phyloP scores from a whole-genome alignment of 139 green algal species.

The Picochlorum costavermella region DNA sequence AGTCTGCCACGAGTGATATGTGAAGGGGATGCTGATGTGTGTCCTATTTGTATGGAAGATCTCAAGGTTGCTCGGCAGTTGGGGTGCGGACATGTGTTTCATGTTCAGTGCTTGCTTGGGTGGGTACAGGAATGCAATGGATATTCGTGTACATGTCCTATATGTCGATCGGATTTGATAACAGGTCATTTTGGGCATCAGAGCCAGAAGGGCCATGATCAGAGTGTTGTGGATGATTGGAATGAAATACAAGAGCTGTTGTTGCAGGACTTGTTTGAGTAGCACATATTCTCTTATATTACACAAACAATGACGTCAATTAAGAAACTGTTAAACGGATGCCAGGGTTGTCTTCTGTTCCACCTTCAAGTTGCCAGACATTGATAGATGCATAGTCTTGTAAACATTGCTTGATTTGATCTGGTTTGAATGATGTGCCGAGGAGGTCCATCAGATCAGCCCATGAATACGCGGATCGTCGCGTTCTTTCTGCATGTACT shows the following conservation, averaged over 20 bases:
- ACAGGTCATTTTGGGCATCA: neutral
- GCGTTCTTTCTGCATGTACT: conserved; percentile 27
- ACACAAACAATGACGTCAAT: neutral
- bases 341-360: conserved; percentile 3
- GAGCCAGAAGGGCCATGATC: no score
- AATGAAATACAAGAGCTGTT: no score
- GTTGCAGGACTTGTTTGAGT: no score
- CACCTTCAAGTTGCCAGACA: conserved; percentile 30
- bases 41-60: conserved; percentile 28
- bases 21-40: neutral
- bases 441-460: conserved; percentile 36
- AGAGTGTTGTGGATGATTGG: no score
- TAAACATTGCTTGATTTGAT: conserved; percentile 36
- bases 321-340: neutral
- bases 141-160: conserved; percentile 63
- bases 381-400: conserved; percentile 38
- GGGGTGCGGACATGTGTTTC: conserved; percentile 88
- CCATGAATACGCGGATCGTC: conserved; percentile 30
- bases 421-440: conserved; percentile 37
- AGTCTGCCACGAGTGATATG: conserved; percentile 1
- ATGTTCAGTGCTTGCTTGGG: conserved; percentile 87
- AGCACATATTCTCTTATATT: neutral
- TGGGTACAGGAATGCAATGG: conserved; percentile 75
- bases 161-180: conserved; percentile 54
- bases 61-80: conserved; percentile 78